Evolutionary conservation across 768 basidiomycete species (phyloP).

Genomic region (Paxillus ammoniavirescens): DNA sequence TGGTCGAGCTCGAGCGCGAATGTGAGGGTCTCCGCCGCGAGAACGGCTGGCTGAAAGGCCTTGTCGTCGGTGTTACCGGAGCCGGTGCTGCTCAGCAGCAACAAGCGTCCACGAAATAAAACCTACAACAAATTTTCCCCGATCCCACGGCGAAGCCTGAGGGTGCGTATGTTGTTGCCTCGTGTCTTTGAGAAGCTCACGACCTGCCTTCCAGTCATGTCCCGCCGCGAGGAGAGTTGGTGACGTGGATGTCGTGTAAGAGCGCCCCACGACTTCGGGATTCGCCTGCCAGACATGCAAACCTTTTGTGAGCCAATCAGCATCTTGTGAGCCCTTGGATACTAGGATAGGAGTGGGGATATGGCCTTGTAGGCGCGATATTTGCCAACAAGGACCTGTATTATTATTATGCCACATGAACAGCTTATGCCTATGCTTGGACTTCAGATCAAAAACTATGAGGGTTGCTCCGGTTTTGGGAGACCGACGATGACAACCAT

Average conservation of each 20-base stretch:
- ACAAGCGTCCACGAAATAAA: constrained; percentile 20
- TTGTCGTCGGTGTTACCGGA: constrained; percentile 86
- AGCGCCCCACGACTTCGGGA: neutral
- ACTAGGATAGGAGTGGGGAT: neutral
- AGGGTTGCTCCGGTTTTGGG: no score
- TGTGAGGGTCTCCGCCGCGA: constrained; percentile 86
- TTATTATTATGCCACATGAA: constrained; percentile 16
- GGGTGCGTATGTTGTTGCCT: neutral
- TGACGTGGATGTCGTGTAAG: neutral
- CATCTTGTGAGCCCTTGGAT: neutral
- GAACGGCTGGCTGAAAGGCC: constrained; percentile 89
- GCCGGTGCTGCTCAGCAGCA: constrained; percentile 44
- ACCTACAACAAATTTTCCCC: neutral
- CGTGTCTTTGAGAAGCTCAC: neutral
- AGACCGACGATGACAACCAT: no score
- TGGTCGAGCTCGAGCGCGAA: constrained; percentile 83
- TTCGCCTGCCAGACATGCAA: neutral
- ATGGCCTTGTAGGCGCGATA: neutral
- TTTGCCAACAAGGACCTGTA: constrained; percentile 12
- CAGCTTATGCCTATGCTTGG: neutral
- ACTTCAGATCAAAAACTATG: neutral
- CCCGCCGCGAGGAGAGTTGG: neutral
- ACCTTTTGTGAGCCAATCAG: neutral
- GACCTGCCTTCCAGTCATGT: neutral
- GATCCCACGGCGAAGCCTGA: neutral